Base-by-base conservation (phyloP, 371 early-diverging fungal species). In the Entomophthora muscae region DNA sequence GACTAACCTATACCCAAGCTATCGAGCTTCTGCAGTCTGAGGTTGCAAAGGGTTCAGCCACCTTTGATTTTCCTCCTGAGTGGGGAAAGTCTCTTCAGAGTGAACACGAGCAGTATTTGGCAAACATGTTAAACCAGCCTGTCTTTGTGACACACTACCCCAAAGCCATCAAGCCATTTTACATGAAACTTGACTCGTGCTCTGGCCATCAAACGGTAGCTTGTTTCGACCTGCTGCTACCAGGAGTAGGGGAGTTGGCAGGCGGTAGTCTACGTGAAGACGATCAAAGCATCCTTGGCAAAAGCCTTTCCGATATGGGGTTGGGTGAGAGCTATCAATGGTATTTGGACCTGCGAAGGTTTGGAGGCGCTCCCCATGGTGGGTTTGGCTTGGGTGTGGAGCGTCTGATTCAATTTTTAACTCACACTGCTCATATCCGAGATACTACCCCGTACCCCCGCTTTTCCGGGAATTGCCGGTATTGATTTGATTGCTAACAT, bases 371-470 rank as follows among this genome's bases (percentile, higher is more conserved):
- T 0, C 93, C 94, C 31, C 93, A 93, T 69, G 95, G 91, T 27
- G 96, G 96, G 21, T 95, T 85, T 75, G 96, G 96, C 13, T 74
- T 95, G 64, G 96, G 96, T 0, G 84, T 95, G 64, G 96, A 95
- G 69, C 75, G 96, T 12, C 82, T 84, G 32, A 63, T 95, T 33
- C 72, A 82, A 57, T 82, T 82, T 75, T 63, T 94, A 1, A 90
- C 89, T 17, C 91, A 92, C 1, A 71, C 88, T 55, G 82, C 83
- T 0, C 91, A 82, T 69, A 83, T 95, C 32, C 73, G 88, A 12
- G 96, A 96, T 66, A 78, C 90, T 12, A 83, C 91, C 13, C 85
- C 90, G 0, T 83, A 86, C 69, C 92, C 93, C 52, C 71, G 84
- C 53, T 77, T 77, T 69, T 75, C 74, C 55, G 74, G 78, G 58